Base-by-base conservation (phyloP, 257 asterid species). In the Solanum megistacrolobum region DNA sequence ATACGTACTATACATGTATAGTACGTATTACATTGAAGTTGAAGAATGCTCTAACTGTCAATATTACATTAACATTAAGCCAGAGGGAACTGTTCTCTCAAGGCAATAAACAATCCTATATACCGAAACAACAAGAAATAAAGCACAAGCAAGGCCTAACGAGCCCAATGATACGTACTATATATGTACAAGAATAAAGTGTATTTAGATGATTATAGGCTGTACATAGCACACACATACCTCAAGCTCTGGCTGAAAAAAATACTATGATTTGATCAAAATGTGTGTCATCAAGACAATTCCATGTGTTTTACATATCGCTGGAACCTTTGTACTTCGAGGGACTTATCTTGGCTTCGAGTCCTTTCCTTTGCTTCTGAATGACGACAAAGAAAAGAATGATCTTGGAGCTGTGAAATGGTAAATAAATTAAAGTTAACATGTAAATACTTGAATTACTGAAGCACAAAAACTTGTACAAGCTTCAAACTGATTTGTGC, bases 351-450 rank as follows among this genome's bases (percentile, higher is more conserved):
- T 88, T 41, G 87, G 87, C 87, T 83, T 88, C 32, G 78, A 83
- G 78, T 88, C 89, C 78, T 72, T 88, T 83, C 85, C 87, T 60
- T 88, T 88, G 84, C 72, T 88, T 82, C 89, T 86, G 68, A 88
- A 88, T 35, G 84, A 29, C 3, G 89, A 72, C 29, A 88, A 88
- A 68, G 89, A 88, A 83, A 88, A 83, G 58, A 88, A 88, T 12
- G 89, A 73, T 72, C 84, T 71, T 11, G 89, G 78, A 29, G 85
- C 89, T 88, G 89, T 69, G 79, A 20, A 83, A 68, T 8, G 4
- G 38, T 82, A 48, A 82, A 31, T 31, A 79, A 6, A 39, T 23
- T 3, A 1, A 86, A 21, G 73, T 73, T 41, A 86, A 31, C 52
- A 73, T 39, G n/a, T 39, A 60, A 73, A 9, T 39, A 31, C 29